Evolutionary conservation across 164 flowering plant genomes (phyloP), one percentile per base, ranked within the genome.

Genomic region (Amborella trichopoda): DNA sequence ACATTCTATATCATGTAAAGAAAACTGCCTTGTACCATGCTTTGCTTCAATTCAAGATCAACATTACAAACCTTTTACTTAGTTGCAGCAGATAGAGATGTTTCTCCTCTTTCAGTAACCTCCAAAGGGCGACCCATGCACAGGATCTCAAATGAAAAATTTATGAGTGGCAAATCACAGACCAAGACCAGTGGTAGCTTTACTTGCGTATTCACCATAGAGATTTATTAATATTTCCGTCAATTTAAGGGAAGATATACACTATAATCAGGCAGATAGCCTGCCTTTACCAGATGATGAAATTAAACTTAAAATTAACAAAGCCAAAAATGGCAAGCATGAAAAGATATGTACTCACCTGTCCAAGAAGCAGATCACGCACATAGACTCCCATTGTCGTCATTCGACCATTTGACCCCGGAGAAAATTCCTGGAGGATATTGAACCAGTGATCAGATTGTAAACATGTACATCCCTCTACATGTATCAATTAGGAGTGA

Each of bases 311-410:
- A n/a, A n/a, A n/a, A n/a, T n/a, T n/a, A n/a, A n/a, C n/a, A n/a
- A n/a, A n/a, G 2, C 32, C 3, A 12, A 17, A 14, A 24, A 22
- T 17, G 12, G 27, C 24, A 12, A 24, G 26, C 20, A 42, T 14
- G 8, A 28, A 45, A 44, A 28, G 46, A 24, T 20, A 41, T 56
- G 40, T 37, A 37, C 72, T 64, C 6, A 91, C 99, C 96, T 88
- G 96, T 46, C 99, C 99, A 59, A 93, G 95, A 60, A 93, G 95
- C 63, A 93, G 70, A 72, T 93, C 99, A 18, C 99, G 88, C 39
- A 88, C 67, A 55, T 88, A 93, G 12, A 68, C 96, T 52, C 96
- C 99, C 91, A 93, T 84, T 51, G 99, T 93, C 0, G 95, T 68
- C 74, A 71, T 74, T 49, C 69, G 71, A 27, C 96, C 95, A 75